Base-by-base conservation (phyloP, 2,329 filamentous ascomycete genomes). In the Biscogniauxia marginata region DNA sequence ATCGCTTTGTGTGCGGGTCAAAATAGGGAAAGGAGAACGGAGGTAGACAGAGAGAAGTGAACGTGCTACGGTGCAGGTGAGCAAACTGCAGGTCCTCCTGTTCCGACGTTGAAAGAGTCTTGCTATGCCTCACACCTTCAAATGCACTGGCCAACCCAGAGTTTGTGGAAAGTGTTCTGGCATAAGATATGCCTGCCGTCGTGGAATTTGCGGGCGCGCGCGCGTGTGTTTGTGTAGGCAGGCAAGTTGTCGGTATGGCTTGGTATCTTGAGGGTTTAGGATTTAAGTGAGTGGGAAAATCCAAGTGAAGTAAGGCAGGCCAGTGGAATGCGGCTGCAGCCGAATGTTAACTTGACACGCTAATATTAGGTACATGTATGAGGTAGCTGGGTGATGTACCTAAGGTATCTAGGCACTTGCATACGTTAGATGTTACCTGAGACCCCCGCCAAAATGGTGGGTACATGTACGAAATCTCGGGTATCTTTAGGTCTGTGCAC, bases 1-100 rank as follows among this genome's bases (percentile, higher is more conserved):
- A 61, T 63, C 56, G 51, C 61, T 61, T 56, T 58, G 44, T 54
- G 46, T 49, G 50, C 45, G 22, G 49, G 39, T 4, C 50, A 54
- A 16, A 49, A 59, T 55, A 18, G 46, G 30, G 46, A 20, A 16
- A 51, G 46, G 20, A 53, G 43, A 30, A 20, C 22, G 50, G 53
- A 52, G 25, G 21, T 50, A 46, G 18, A 47, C 45, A 25, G 25
- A 50, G 53, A 45, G 52, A 43, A 52, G 53, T 34, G 48, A 53
- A 52, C 20, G 6, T 30, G 19, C 16, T 13, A 34, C 9, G 25
- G 20, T 13, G 20, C 4, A 22, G 5, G 16, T 22, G 18, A 24
- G 46, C 46, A 39, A 39, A 39, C 30, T 39, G 30, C 30, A 9
- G 30, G 30, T 39, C 4, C 11, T 39, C 30, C n/a, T 11, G 13